These are phyloP conservation scores for Lagenaria siceraria DNA, from an alignment of 306 rosid species.

Conservation along the genomic window DNA sequence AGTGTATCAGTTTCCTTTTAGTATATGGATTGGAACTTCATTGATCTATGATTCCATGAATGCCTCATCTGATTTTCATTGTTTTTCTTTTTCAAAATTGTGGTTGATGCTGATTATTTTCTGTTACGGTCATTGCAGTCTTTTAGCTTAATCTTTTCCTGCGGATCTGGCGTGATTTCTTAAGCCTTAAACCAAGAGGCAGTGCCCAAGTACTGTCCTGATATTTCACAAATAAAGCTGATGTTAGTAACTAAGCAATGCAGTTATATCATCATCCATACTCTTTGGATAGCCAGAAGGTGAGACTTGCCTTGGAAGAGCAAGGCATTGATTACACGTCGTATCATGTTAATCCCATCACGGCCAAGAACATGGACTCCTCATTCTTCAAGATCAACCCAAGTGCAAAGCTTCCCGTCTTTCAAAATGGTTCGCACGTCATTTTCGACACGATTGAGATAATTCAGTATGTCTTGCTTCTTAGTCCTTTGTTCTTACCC, in stretches of 20 bases:
- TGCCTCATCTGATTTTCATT: background rate
- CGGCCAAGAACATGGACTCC: slow-evolving; percentile 83
- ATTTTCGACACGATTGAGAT: slow-evolving; percentile 65
- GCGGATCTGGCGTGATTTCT: background rate
- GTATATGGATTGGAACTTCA: background rate
- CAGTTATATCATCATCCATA: slow-evolving; percentile 92
- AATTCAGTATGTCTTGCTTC: slow-evolving; percentile 55
- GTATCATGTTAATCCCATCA: slow-evolving; percentile 74
- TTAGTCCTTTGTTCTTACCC: background rate
- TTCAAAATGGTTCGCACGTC: slow-evolving; percentile 79
- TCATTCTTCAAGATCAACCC: slow-evolving; percentile 67
- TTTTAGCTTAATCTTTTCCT: background rate
- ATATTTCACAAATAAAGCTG: slow-evolving; percentile 1
- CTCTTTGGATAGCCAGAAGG: slow-evolving; percentile 82
- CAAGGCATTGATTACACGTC: slow-evolving; percentile 78
- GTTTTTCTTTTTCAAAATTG: background rate
- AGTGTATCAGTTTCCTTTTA: background rate
- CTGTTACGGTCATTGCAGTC: background rate
- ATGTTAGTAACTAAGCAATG: slow-evolving; percentile 31
- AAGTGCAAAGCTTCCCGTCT: slow-evolving; percentile 62
- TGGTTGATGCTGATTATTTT: background rate
- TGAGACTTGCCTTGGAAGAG: slow-evolving; percentile 91
- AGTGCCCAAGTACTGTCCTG: background rate
- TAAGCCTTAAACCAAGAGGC: background rate
- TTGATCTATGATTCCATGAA: background rate